Percentiles rank a stretch among this genome's conserved stretches.
Conservation (phyloP, 2,329 filamentous ascomycete species). For the Tolypocladium pustulatum region DNA sequence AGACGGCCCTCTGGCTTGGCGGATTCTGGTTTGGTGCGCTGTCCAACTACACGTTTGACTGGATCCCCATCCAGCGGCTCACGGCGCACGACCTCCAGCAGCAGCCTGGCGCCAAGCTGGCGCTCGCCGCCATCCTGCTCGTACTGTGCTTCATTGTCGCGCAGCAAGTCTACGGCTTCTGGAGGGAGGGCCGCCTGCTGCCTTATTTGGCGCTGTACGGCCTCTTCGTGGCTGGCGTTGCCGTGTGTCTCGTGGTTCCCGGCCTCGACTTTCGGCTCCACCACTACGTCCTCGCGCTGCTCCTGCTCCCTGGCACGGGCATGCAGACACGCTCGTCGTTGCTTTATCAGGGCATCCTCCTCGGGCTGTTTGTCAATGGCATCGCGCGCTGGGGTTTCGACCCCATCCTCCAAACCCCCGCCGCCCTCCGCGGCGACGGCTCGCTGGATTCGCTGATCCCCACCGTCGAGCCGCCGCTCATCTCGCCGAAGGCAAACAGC, state of each 20-base stretch:
- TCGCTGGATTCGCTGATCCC: slow-evolving; percentile 54
- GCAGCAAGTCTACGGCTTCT: slow-evolving; percentile 75
- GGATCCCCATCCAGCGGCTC: slow-evolving; percentile 84
- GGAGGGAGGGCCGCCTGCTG: slow-evolving; percentile 71
- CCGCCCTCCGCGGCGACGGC: slow-evolving; percentile 58
- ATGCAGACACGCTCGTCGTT: slow-evolving; percentile 79
- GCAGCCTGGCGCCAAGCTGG: slow-evolving; percentile 80
- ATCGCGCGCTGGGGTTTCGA: slow-evolving; percentile 92
- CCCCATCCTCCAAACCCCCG: slow-evolving; percentile 72
- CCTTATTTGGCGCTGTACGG: slow-evolving; percentile 70
- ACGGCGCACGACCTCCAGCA: slow-evolving; percentile 80
- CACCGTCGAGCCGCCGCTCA: slow-evolving; percentile 33
- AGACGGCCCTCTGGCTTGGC: slow-evolving; percentile 81
- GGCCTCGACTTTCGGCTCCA: slow-evolving; percentile 79
- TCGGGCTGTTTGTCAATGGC: slow-evolving; percentile 90
- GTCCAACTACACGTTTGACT: slow-evolving; percentile 90
- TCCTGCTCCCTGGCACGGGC: slow-evolving; percentile 78
- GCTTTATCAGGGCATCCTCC: slow-evolving; percentile 77
- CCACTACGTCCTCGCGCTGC: slow-evolving; percentile 82
- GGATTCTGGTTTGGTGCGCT: slow-evolving; percentile 87
- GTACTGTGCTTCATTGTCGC: slow-evolving; percentile 57
- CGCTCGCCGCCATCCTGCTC: slow-evolving; percentile 67
- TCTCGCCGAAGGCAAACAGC: slow-evolving; percentile 26
- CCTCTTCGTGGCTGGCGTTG: slow-evolving; percentile 52
- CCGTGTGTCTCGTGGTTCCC: slow-evolving; percentile 63